Evolutionary conservation across 2,329 filamentous ascomycete species (phyloP).

Genomic region (Lachnellula hyalina): DNA sequence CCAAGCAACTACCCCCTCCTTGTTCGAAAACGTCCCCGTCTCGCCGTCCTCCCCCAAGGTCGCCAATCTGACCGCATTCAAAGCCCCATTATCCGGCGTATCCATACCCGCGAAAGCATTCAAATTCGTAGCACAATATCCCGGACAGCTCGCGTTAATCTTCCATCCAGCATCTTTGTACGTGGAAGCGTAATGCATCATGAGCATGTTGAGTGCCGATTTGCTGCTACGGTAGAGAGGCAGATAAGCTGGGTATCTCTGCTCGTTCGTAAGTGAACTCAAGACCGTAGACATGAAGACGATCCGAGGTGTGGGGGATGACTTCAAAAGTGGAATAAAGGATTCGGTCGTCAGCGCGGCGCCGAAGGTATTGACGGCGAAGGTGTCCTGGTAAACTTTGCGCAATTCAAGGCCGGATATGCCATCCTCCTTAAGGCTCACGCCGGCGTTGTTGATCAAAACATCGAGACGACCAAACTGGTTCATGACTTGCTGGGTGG

Average conservation of each 20-base stretch:
- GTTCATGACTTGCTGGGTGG: constrained; percentile 23
- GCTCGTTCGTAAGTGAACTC: constrained; percentile 5
- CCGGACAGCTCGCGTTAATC: constrained; percentile 9
- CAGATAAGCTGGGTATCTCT: constrained; percentile 1
- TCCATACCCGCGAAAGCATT: constrained; percentile 6
- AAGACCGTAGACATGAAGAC: constrained; percentile 7
- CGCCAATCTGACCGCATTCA: constrained; percentile 14
- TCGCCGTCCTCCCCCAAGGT: constrained; percentile 17
- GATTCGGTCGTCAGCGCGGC: background rate
- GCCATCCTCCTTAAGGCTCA: background rate
- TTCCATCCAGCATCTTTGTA: constrained; percentile 8
- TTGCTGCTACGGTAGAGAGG: constrained; percentile 11
- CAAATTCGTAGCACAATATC: constrained; percentile 10
- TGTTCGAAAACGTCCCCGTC: constrained; percentile 21
- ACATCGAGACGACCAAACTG: constrained; percentile 31
- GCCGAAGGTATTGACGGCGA: constrained; percentile 2
- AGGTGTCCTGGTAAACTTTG: background rate
- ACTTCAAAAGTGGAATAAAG: constrained; percentile 2
- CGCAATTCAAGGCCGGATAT: background rate
- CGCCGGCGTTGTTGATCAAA: constrained; percentile 31
- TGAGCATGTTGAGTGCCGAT: constrained; percentile 11
- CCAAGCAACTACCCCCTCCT: constrained; percentile 12
- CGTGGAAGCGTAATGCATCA: constrained; percentile 1
- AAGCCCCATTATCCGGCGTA: constrained; percentile 7
- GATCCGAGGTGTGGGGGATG: constrained; percentile 2